These are phyloP conservation scores for Asterophora parasitica DNA, from an alignment of 768 basidiomycete genomes.

Conservation along the genomic window DNA sequence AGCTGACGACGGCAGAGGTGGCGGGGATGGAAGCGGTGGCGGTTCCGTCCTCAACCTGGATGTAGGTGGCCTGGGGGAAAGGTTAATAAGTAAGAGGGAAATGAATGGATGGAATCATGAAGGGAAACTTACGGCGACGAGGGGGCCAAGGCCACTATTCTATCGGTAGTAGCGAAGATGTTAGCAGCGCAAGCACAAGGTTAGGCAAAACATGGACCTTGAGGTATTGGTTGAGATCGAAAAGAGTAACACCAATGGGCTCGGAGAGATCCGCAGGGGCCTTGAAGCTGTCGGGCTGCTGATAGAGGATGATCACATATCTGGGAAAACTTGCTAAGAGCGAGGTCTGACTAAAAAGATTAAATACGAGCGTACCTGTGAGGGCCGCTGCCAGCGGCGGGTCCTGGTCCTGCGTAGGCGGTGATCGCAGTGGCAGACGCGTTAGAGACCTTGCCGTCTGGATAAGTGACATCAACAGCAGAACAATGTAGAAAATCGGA, in stretches of 20 bases:
- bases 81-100: conserved; percentile 9
- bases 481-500: background rate
- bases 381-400: conserved; percentile 62
- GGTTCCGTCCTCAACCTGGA: conserved; percentile 67
- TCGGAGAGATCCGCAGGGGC: conserved; percentile 53
- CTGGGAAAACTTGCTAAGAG: conserved; percentile 28
- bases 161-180: conserved; percentile 17
- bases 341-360: background rate
- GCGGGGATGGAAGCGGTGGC: conserved; percentile 45
- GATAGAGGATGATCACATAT: conserved; percentile 63
- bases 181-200: background rate
- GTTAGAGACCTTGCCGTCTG: conserved; percentile 37
- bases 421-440: conserved; percentile 49
- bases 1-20: conserved; percentile 63
- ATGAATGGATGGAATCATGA: background rate
- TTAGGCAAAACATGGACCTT: conserved; percentile 29
- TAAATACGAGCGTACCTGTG: conserved; percentile 51
- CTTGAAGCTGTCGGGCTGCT: conserved; percentile 58
- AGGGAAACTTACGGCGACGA: conserved; percentile 48
- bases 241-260: conserved; percentile 47
- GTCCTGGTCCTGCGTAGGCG: conserved; percentile 67
- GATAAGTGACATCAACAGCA: background rate
- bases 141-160: conserved; percentile 49
- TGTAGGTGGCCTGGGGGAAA: conserved; percentile 53
- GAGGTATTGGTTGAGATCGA: conserved; percentile 56